A percentile compares a stretch with the other conserved stretches of the same genome.
Conservation (phyloP, 352 stramenopile species). For the Globisporangium camurandrum region DNA sequence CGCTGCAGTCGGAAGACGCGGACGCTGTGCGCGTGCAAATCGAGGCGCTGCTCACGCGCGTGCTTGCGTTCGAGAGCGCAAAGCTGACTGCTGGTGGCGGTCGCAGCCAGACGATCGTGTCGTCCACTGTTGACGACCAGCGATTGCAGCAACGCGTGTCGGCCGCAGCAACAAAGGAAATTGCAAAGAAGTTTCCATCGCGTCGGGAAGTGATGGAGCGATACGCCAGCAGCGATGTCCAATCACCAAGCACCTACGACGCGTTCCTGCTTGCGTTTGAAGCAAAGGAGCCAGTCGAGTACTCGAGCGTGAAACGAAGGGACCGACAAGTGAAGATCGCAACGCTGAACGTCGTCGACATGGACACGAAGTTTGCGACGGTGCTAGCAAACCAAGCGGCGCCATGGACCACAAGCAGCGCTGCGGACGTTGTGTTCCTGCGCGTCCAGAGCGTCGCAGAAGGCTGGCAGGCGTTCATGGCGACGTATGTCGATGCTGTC, state of each 20-base stretch:
- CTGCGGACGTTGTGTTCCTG: constrained; percentile 13
- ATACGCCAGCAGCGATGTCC: constrained; percentile 4
- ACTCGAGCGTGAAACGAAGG: constrained; percentile 31
- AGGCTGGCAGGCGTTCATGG: constrained; percentile 36
- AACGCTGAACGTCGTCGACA: constrained; percentile 33
- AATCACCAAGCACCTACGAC: constrained; percentile 17
- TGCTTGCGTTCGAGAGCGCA: constrained; percentile 34
- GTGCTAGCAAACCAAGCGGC: constrained; percentile 19
- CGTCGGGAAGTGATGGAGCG: constrained; percentile 18
- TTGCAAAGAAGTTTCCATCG: constrained; percentile 35
- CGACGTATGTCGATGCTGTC: constrained; percentile 27
- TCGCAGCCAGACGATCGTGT: constrained; percentile 24
- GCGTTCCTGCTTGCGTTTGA: constrained; percentile 39
- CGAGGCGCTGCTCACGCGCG: constrained; percentile 23
- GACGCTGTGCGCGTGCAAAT: constrained; percentile 27
- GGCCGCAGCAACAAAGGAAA: constrained; percentile 46
- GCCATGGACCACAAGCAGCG: constrained; percentile 5
- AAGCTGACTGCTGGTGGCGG: constrained; percentile 27
- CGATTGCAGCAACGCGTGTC: constrained; percentile 25
- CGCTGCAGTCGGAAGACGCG: constrained; percentile 28
- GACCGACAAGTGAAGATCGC: constrained; percentile 45
- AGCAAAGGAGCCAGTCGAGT: constrained; percentile 24
- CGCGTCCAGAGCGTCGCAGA: constrained; percentile 28
- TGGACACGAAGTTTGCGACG: constrained; percentile 15
- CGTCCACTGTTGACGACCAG: constrained; percentile 20